These are phyloP conservation scores for Colletotrichum abscissum DNA, from an alignment of 2,329 filamentous ascomycete species.

Conservation along the genomic window DNA sequence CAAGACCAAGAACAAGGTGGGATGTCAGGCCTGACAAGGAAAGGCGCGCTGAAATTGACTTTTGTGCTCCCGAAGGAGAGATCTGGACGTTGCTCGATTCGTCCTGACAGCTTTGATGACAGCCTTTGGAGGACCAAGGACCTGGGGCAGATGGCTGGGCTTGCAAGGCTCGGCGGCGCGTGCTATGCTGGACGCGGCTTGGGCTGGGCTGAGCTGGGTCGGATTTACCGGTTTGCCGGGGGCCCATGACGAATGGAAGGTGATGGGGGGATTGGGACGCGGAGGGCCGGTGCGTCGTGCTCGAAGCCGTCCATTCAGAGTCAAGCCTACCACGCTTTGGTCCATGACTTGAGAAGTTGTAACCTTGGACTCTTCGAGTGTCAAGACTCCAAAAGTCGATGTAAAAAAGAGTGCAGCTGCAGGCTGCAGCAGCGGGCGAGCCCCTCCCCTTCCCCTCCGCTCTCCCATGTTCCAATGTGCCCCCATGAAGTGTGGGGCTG, in stretches of 20 bases:
- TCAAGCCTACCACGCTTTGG: background rate
- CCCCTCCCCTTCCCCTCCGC: background rate
- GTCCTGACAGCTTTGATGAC: slow-evolving; percentile 32
- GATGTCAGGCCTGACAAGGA: slow-evolving; percentile 33
- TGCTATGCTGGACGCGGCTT: slow-evolving; percentile 20
- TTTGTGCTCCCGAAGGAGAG: slow-evolving; percentile 31
- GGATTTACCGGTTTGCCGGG: slow-evolving; percentile 7
- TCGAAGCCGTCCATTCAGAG: background rate
- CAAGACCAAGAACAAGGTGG: slow-evolving; percentile 15
- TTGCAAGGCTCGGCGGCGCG: slow-evolving; percentile 18
- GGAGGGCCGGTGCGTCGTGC: background rate
- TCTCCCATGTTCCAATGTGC: background rate
- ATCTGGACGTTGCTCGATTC: slow-evolving; percentile 34
- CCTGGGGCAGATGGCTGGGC: slow-evolving; percentile 19
- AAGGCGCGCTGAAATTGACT: slow-evolving; percentile 34
- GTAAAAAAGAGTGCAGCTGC: background rate
- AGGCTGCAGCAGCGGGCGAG: background rate
- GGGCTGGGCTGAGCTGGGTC: slow-evolving; percentile 14
- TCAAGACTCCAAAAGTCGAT: background rate
- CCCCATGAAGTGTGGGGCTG: slow-evolving; percentile 12
- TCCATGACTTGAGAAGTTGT: too few species aligned
- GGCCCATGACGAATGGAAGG: background rate
- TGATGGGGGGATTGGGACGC: background rate
- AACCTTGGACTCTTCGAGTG: too few species aligned
- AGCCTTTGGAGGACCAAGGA: slow-evolving; percentile 21